A percentile compares a stretch with the other conserved stretches of the same genome.
These are phyloP conservation scores for Ulvella scutata DNA, from an alignment of 139 green algal species.

Conservation along the genomic window DNA sequence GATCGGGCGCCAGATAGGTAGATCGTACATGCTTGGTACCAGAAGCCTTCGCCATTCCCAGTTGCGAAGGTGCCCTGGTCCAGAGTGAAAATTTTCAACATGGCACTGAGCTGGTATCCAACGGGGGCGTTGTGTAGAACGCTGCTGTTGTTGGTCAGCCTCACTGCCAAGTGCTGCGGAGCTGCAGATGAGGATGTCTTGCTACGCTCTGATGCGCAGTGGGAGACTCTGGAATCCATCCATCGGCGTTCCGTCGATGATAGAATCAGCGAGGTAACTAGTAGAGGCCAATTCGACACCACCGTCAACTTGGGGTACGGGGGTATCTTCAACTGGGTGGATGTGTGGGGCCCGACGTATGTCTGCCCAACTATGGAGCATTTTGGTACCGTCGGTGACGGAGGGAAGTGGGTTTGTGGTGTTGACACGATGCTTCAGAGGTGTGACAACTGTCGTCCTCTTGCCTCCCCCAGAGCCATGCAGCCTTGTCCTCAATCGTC, in stretches of 20 bases:
- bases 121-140: too few species aligned
- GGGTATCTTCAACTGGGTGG: not conserved
- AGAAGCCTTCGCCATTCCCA: too few species aligned
- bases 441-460: not conserved
- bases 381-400: not conserved
- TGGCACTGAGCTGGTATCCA: too few species aligned
- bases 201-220: not conserved
- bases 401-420: not conserved
- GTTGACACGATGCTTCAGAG: not conserved
- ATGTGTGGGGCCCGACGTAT: not conserved
- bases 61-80: too few species aligned
- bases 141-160: too few species aligned
- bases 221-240: not conserved
- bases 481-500: not conserved
- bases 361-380: not conserved
- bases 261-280: not conserved
- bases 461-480: not conserved
- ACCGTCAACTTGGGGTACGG: not conserved
- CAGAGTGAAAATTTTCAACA: too few species aligned
- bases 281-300: not conserved
- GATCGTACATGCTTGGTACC: too few species aligned
- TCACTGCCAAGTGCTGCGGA: too few species aligned
- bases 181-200: not conserved
- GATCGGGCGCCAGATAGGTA: too few species aligned
- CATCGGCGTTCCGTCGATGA: not conserved